phyloP scores from a whole-genome alignment of 371 early-diverging fungal species.

The Mucor lusitanicus region DNA sequence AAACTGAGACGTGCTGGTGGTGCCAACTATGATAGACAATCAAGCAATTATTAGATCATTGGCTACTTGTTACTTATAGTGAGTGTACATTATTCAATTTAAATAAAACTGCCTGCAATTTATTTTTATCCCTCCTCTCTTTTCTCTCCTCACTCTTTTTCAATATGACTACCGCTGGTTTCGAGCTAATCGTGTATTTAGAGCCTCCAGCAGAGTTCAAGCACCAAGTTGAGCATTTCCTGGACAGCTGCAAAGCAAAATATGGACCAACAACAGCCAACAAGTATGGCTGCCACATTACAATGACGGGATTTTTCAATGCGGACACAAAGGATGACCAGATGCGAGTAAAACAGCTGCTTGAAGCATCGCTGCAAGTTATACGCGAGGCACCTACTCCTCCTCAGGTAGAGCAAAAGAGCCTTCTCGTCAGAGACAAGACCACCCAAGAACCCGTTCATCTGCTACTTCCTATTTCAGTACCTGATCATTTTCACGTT shows the following conservation, averaged over 20 bases:
- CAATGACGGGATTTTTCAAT: constrained; percentile 40
- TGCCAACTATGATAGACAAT: constrained; percentile 70
- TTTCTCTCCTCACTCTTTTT: background rate
- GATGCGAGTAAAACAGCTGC: background rate
- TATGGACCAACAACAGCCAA: constrained; percentile 28
- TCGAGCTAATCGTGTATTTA: constrained; percentile 39
- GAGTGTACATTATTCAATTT: constrained; percentile 1
- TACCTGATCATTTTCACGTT: constrained; percentile 10
- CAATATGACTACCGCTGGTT: background rate
- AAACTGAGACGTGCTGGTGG: constrained; percentile 67
- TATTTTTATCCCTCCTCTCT: background rate
- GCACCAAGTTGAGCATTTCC: constrained; percentile 18
- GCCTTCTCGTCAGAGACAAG: constrained; percentile 6
- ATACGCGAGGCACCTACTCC: background rate
- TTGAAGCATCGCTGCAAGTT: background rate
- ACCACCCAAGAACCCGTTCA: constrained; percentile 17
- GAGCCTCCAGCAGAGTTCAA: constrained; percentile 27
- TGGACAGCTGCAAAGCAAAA: constrained; percentile 7
- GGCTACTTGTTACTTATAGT: background rate
- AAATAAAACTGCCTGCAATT: background rate
- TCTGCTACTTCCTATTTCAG: constrained; percentile 29
- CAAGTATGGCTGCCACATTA: constrained; percentile 35
- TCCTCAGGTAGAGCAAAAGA: background rate
- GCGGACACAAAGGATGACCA: constrained; percentile 8
- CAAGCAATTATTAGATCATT: constrained; percentile 45